Evolutionary conservation across 768 basidiomycete species (phyloP).

Genomic region (Atractiella rhizophila): DNA sequence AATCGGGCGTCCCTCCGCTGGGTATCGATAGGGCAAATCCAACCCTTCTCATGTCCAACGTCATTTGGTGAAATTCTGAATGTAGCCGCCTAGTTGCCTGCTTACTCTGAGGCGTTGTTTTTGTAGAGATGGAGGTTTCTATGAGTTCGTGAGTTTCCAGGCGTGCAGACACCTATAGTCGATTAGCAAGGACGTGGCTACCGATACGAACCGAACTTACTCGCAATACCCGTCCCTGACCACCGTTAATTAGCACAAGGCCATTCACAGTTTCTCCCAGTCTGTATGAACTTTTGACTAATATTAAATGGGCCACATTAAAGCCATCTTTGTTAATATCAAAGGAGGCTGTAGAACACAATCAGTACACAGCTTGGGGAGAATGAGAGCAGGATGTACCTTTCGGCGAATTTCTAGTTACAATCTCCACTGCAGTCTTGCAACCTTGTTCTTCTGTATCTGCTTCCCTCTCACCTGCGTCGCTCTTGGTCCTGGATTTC

Average conservation of each 20-base stretch:
- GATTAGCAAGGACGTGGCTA: not conserved
- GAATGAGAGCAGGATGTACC: conserved; percentile 26
- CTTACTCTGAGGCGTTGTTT: conserved; percentile 16
- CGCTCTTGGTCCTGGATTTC: not conserved
- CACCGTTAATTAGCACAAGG: conserved; percentile 61
- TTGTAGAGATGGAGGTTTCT: conserved; percentile 37
- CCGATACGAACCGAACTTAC: conserved; percentile 25
- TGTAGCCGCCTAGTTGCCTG: conserved; percentile 41
- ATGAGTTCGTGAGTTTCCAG: conserved; percentile 62
- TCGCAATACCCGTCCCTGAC: conserved; percentile 52
- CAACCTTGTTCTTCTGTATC: conserved; percentile 18
- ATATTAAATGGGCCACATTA: conserved; percentile 67
- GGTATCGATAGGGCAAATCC: conserved; percentile 81
- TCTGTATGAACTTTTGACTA: conserved; percentile 70
- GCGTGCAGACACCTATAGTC: conserved; percentile 48
- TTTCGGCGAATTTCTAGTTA: conserved; percentile 72
- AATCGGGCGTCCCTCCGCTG: conserved; percentile 66
- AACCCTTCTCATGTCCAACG: conserved; percentile 48
- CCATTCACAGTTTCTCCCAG: conserved; percentile 80
- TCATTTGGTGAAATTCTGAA: conserved; percentile 59
- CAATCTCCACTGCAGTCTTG: conserved; percentile 66
- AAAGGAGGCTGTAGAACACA: conserved; percentile 41
- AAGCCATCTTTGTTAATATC: conserved; percentile 85
- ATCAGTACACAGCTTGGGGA: not conserved
- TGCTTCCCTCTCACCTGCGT: not conserved